A percentile compares a stretch with the other conserved stretches of the same genome.
phyloP scores from a whole-genome alignment of 2,329 filamentous ascomycete species.

The Pseudogymnoascus sp. region DNA sequence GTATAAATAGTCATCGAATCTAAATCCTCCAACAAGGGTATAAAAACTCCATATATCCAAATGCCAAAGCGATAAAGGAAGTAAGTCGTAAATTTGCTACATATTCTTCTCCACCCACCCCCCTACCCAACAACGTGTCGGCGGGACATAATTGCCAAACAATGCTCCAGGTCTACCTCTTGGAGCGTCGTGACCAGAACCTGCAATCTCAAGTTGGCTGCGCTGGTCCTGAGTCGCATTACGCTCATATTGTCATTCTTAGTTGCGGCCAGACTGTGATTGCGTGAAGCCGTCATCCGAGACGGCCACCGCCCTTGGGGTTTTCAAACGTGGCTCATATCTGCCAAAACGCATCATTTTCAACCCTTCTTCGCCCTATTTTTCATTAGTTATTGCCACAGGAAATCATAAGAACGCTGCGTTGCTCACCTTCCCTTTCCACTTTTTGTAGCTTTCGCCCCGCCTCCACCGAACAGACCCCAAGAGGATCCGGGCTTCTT shows the following conservation, averaged over 20 bases:
- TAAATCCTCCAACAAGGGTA: conserved; percentile 9
- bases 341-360: not conserved
- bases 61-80: conserved; percentile 1
- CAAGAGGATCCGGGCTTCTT: not conserved
- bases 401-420: not conserved
- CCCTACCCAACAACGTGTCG: not conserved
- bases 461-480: not conserved
- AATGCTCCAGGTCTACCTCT: not conserved
- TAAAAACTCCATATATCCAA: conserved; percentile 10
- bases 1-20: conserved; percentile 8
- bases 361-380: not conserved
- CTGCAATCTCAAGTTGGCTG: not conserved
- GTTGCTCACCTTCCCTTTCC: conserved; percentile 1
- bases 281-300: not conserved
- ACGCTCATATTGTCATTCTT: not conserved
- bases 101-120: not conserved
- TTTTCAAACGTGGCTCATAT: conserved; percentile 5
- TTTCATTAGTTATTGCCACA: not conserved
- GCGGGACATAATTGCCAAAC: not conserved
- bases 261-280: not conserved
- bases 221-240: not conserved
- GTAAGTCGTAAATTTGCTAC: conserved; percentile 6
- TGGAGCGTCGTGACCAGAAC: not conserved
- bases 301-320: not conserved
- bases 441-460: not conserved